Evolutionary conservation across 148 eudicot species (phyloP), one percentile per base, ranked within the genome.

Genomic region (Simmondsia chinensis): DNA sequence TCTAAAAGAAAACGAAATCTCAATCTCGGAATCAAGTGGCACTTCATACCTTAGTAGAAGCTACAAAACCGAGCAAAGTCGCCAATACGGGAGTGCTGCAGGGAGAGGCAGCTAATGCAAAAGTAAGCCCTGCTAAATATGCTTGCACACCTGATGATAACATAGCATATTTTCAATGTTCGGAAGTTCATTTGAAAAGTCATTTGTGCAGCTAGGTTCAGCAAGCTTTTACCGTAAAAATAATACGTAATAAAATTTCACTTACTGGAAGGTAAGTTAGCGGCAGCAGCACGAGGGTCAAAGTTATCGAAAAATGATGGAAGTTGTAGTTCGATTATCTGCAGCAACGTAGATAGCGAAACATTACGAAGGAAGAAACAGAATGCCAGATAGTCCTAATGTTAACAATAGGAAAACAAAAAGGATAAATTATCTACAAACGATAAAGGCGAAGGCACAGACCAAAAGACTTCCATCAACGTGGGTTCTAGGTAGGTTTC

Each of bases 51-150:
- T 70, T 81, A 53, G 97, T 81, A 26, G 97, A 60, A 23, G 97
- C 97, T 22, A 79, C 97, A 64, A 79, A 89, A 45, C 83, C 95
- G 35, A 89, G 95, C 52, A 89, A 56, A 50, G 93, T 78, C 9
- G 97, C 97, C 40, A 89, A 73, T 20, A 89, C 97, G 23, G 97
- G 97, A 8, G 97, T 89, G 69, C 97, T 89, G 78, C 97, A 89
- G 44, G 97, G 97, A 22, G 97, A 89, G 61, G 97, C 97, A 40
- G 97, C 97, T 55, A 89, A 76, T 56, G 97, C 97, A 69, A 89
- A 89, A 13, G 97, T 89, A 36, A 89, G 95, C 42, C 97, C 97
- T 27, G 97, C 97, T 71, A 89, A 63, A 68, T 89, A 89, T 7
- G 97, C 95, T 68, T 89, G 97, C 20, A 89, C 95, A 55, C 97